Percentiles rank a stretch among this genome's conserved stretches.
phyloP scores from a whole-genome alignment of 1,139 yeast species.

The Protomyces lactucae-debilis region DNA sequence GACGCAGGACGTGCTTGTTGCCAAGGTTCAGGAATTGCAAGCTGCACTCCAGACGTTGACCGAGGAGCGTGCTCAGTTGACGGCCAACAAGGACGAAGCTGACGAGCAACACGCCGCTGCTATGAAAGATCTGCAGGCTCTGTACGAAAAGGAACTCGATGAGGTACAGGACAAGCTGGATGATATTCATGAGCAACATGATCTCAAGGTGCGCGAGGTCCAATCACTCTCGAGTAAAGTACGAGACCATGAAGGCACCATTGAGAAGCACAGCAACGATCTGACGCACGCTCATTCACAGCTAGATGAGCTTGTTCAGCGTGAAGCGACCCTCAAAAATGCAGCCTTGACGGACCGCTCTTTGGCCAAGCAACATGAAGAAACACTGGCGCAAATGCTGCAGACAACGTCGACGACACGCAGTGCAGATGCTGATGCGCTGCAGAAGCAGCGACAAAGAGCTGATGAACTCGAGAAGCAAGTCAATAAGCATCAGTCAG shows the following conservation, averaged over 20 bases:
- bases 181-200: not conserved
- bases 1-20: not conserved
- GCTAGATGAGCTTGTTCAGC: not conserved
- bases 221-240: not conserved
- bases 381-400: not conserved
- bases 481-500: not conserved
- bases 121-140: slow-evolving; percentile 21
- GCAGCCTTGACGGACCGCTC: not conserved
- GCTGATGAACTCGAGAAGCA: not conserved
- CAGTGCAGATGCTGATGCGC: not conserved
- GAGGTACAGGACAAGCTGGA: slow-evolving; percentile 17
- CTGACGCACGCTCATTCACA: not conserved
- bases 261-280: not conserved
- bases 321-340: not conserved
- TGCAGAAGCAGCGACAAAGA: not conserved
- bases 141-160: slow-evolving; percentile 15
- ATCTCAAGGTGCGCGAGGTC: not conserved
- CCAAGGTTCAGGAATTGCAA: not conserved
- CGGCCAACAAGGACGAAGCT: not conserved
- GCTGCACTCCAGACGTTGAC: not conserved
- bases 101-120: slow-evolving; percentile 17
- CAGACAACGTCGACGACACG: not conserved
- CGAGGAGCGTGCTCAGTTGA: not conserved
- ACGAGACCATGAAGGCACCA: not conserved
- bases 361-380: not conserved